phyloP scores from a whole-genome alignment of 108 stramenopile genomes.

The Discostella stelligeroides region DNA sequence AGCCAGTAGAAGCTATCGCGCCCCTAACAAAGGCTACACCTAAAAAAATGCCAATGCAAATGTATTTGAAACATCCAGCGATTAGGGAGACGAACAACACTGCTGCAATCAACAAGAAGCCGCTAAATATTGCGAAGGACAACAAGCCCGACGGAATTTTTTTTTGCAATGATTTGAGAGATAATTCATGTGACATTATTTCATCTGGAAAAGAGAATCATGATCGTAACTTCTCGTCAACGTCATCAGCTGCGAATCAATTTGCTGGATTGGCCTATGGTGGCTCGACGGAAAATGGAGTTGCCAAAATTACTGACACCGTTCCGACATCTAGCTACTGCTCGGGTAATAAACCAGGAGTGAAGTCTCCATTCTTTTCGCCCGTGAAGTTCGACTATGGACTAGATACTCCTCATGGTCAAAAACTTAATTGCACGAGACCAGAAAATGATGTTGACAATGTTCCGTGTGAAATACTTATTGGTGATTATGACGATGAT shows the following conservation, averaged over 20 bases:
- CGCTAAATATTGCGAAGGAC: not conserved
- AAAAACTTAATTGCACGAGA: no score
- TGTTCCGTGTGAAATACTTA: not conserved
- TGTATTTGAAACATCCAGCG: not conserved
- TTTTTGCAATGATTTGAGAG: not conserved
- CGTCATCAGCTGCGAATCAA: slow-evolving; percentile 9
- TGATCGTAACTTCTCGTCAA: not conserved
- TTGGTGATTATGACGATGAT: slow-evolving; percentile 1
- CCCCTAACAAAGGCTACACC: not conserved
- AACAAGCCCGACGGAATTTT: not conserved
- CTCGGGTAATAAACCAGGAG: not conserved
- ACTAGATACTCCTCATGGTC: slow-evolving; percentile 7
- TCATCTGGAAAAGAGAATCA: not conserved
- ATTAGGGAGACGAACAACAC: not conserved
- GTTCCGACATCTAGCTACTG: slow-evolving; percentile 6
- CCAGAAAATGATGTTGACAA: not conserved
- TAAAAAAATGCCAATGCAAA: slow-evolving; percentile 6
- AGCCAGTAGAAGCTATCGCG: not conserved
- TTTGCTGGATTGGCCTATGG: slow-evolving; percentile 20
- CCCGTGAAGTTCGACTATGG: slow-evolving; percentile 38
- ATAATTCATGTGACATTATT: not conserved
- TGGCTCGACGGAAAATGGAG: not conserved
- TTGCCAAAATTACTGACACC: not conserved
- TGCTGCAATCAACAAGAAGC: no score
- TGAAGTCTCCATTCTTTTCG: slow-evolving; percentile 22